phyloP scores from a whole-genome alignment of 305 asterid genomes.

The Fraxinus sp. region DNA sequence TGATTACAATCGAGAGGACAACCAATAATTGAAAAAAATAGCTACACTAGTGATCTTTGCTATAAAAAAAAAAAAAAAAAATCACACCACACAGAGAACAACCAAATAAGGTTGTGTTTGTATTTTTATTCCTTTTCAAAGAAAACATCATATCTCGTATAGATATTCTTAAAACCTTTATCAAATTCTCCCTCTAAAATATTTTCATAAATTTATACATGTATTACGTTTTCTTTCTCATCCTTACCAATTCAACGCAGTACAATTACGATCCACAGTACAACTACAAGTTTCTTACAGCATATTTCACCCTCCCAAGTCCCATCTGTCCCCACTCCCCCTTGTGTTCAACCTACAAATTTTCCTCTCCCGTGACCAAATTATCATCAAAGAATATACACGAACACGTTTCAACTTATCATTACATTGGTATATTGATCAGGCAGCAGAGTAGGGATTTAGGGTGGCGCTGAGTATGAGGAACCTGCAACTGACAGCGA shows the following conservation, averaged over 20 bases:
- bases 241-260: neutral
- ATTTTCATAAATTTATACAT: neutral
- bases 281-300: neutral
- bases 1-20: no score
- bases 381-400: neutral
- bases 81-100: no score
- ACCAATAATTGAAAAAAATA: no score
- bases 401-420: neutral
- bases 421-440: neutral
- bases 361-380: neutral
- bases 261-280: neutral
- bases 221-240: neutral
- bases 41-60: no score
- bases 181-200: neutral
- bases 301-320: neutral
- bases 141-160: no score
- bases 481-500: slow-evolving; percentile 67
- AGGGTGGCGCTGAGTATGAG: slow-evolving; percentile 52
- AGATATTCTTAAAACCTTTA: neutral
- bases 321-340: neutral
- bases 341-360: neutral
- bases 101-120: no score
- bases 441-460: slow-evolving; percentile 19
- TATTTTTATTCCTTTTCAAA: no score
- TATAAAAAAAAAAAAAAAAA: no score